Percentiles rank a stretch among this genome's conserved stretches.
phyloP scores from a whole-genome alignment of 1,139 yeast genomes.

The Suhomyces wounanorum region DNA sequence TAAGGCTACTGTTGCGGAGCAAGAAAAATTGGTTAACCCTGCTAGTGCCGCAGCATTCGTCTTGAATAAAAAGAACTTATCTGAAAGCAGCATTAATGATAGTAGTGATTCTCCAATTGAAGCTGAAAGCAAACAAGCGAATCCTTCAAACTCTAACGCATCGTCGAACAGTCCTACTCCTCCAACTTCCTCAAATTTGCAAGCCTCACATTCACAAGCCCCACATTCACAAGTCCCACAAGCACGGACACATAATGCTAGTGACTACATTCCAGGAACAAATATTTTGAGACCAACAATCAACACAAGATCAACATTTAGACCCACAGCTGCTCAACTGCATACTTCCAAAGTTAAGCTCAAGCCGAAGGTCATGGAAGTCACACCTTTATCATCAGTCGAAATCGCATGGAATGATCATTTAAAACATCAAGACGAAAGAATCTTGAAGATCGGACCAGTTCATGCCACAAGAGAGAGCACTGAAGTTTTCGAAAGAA shows the following conservation, averaged over 20 bases:
- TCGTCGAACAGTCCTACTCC: not conserved
- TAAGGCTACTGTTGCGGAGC: slow-evolving; percentile 19
- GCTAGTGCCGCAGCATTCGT: slow-evolving; percentile 52
- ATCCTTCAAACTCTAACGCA: not conserved
- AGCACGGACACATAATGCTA: slow-evolving; percentile 13
- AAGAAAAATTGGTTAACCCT: slow-evolving; percentile 30
- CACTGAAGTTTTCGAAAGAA: slow-evolving; percentile 57
- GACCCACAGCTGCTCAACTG: slow-evolving; percentile 20
- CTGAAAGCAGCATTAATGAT: slow-evolving; percentile 12
- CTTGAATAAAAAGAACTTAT: slow-evolving; percentile 30
- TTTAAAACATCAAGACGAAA: slow-evolving; percentile 64
- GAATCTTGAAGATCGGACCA: slow-evolving; percentile 67
- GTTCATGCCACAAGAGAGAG: slow-evolving; percentile 37
- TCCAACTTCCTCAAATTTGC: not conserved
- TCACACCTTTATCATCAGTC: slow-evolving; percentile 56
- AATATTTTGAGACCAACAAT: slow-evolving; percentile 57
- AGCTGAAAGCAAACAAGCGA: not conserved
- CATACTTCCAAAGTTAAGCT: slow-evolving; percentile 18
- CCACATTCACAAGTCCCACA: not conserved
- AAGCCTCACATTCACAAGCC: not conserved
- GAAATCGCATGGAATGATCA: slow-evolving; percentile 72
- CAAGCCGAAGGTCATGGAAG: slow-evolving; percentile 39
- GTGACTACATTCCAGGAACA: slow-evolving; percentile 57
- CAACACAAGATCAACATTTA: slow-evolving; percentile 39
- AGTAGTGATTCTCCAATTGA: slow-evolving; percentile 13